Conservation (phyloP, 495 filamentous ascomycete species). For the Umbilicaria muhlenbergii region DNA sequence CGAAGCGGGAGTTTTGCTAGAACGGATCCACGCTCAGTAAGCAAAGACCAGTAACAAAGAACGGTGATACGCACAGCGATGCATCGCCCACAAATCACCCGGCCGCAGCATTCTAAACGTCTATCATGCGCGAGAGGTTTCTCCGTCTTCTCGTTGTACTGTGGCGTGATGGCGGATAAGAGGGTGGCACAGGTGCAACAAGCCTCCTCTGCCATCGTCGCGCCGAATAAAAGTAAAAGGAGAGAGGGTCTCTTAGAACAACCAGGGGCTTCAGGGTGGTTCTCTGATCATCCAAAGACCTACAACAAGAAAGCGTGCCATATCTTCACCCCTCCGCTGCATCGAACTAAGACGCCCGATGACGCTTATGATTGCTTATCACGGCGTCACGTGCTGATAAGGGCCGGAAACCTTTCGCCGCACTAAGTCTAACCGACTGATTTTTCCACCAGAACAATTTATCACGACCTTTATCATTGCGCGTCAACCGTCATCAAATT, state of each 20-base stretch:
- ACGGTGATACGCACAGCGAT: slow-evolving; percentile 30
- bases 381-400: too few species aligned
- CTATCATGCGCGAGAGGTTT: slow-evolving; percentile 37
- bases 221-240: not conserved
- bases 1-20: slow-evolving; percentile 53
- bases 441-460: not conserved
- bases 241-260: not conserved
- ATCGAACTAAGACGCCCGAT: too few species aligned
- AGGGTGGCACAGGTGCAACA: slow-evolving; percentile 54
- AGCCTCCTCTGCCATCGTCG: slow-evolving; percentile 19
- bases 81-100: slow-evolving; percentile 53
- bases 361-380: too few species aligned
- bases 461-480: slow-evolving; percentile 7
- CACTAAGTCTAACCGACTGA: too few species aligned
- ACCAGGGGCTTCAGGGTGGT: not conserved
- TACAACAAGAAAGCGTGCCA: too few species aligned
- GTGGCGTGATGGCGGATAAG: slow-evolving; percentile 26
- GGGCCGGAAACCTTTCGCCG: too few species aligned
- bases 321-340: too few species aligned
- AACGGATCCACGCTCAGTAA: not conserved
- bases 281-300: too few species aligned
- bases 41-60: not conserved
- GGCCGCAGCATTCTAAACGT: slow-evolving; percentile 44
- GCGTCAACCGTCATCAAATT: slow-evolving; percentile 8
- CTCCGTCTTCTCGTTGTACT: slow-evolving; percentile 33